Conservation (phyloP, 352 stramenopile genomes). For the Phytopythium delawarense region DNA sequence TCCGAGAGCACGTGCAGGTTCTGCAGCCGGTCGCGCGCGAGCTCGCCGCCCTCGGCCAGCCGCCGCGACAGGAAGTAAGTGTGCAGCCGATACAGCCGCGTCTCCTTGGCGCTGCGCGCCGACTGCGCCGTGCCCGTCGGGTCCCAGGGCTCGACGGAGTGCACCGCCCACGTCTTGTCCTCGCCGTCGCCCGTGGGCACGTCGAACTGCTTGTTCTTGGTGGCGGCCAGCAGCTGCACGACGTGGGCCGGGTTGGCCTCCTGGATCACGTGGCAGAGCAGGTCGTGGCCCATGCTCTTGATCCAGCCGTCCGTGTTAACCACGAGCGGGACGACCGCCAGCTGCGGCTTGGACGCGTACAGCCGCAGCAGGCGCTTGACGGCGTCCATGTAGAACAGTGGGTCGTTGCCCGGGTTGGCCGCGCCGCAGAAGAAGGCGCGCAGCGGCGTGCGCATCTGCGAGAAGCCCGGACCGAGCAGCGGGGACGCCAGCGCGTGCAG, state of each 20-base stretch:
- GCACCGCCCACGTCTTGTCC: conserved; percentile 41
- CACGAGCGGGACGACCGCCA: conserved; percentile 75
- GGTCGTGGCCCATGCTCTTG: conserved; percentile 95
- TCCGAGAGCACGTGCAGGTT: conserved; percentile 69
- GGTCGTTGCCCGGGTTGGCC: conserved; percentile 70
- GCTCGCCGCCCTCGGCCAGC: conserved; percentile 9
- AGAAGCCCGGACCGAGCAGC: conserved; percentile 89
- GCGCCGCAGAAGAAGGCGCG: conserved; percentile 75
- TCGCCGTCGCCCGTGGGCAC: conserved; percentile 30
- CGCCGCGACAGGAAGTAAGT: conserved; percentile 66
- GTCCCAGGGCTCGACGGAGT: conserved; percentile 68
- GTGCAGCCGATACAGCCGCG: conserved; percentile 75
- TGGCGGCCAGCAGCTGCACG: conserved; percentile 91
- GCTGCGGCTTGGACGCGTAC: conserved; percentile 48
- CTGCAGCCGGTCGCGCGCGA: conserved; percentile 43
- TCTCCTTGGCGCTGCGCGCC: conserved; percentile 74
- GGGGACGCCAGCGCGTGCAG: conserved; percentile 87
- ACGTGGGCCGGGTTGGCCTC: conserved; percentile 86
- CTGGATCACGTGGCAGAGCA: conserved; percentile 91
- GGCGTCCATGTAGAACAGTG: conserved; percentile 68
- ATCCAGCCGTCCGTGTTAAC: conserved; percentile 98
- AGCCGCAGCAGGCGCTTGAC: conserved; percentile 67
- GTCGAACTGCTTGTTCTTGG: conserved; percentile 85
- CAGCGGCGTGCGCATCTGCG: conserved; percentile 83
- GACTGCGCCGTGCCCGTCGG: conserved; percentile 52